Evolutionary conservation across 345 rosid genomes (phyloP).

Genomic region (Capsella bursapastoris): DNA sequence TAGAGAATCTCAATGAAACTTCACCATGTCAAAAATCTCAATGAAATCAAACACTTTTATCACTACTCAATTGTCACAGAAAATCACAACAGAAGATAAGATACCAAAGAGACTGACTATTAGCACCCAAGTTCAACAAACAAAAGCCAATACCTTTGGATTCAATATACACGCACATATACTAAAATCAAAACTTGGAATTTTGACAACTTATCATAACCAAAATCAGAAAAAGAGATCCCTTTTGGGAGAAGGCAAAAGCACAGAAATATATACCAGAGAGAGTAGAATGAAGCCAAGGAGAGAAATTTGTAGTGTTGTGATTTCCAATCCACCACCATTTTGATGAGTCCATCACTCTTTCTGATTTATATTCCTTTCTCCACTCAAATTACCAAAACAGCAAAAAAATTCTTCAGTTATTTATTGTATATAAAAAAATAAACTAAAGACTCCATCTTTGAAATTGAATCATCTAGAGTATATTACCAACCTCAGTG

Average conservation of each 20-base stretch:
- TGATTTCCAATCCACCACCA: conserved; percentile 52
- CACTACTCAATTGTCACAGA: background rate
- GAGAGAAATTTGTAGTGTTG: conserved; percentile 46
- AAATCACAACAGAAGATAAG: background rate
- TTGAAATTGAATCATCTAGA: background rate
- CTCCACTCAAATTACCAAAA: conserved; percentile 22
- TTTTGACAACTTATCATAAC: conserved; percentile 1
- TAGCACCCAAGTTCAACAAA: background rate
- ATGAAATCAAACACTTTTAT: background rate
- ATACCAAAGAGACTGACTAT: background rate
- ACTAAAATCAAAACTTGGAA: background rate
- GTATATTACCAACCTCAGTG: conserved; percentile 23
- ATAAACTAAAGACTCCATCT: conserved; percentile 1
- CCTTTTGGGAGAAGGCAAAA: background rate
- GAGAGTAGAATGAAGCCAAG: conserved; percentile 48
- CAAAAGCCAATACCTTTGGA: conserved; percentile 1
- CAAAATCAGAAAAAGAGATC: background rate
- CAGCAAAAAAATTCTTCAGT: background rate
- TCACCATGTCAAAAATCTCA: conserved; percentile 1
- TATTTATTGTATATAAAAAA: background rate
- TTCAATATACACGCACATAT: background rate
- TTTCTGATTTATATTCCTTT: background rate
- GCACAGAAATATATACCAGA: conserved; percentile 26
- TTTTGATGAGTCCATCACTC: conserved; percentile 43
- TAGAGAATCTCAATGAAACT: background rate